Evolutionary conservation across 257 asterid species (phyloP), one percentile per base, ranked within the genome.

Genomic region (Fraxinus anomala): DNA sequence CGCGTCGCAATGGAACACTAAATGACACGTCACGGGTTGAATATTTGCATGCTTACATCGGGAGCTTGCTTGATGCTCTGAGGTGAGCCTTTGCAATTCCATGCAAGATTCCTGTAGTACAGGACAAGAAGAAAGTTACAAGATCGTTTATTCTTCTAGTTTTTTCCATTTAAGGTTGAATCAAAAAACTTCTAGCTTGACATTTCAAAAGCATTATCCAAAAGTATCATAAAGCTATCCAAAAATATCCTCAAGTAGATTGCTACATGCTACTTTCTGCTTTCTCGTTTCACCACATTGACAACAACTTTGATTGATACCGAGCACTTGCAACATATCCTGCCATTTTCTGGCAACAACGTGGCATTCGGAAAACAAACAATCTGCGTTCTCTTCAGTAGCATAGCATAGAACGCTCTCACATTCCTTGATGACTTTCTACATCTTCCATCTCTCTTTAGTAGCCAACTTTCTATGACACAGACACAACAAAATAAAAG

Each of bases 1-100:
- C 65, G 14, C 54, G 1, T 44, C 88, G 92, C n/a, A 83, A 88
- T 74, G 82, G 73, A 82, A 83, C 85, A 3, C 59, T 90, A 12
- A 78, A 80, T 2, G 92, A 88, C 77, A 80, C 86, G 0, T 16
- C 86, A 7, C 63, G 94, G 72, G 85, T 85, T 75, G 87, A 77
- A 8, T 90, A 86, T 74, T 4, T 90, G 39, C 83, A 81, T 19
- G 84, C 88, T 54, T 88, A 83, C 85, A 85, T 90, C 0, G 91
- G 91, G 4, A 33, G 75, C 24, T 31, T 81, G 61, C 92, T 88
- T 76, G 89, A 87, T 54, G 89, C 90, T 3, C 24, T 90, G 72
- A 89, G 92, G 94, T 88, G 80, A 39, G 73, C 23, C 31, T 10
- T 49, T 14, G 7, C 24, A 63, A 34, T 14, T 49, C 54, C 13